phyloP scores from a whole-genome alignment of 768 basidiomycete genomes.

The Naganishia vishniacii region DNA sequence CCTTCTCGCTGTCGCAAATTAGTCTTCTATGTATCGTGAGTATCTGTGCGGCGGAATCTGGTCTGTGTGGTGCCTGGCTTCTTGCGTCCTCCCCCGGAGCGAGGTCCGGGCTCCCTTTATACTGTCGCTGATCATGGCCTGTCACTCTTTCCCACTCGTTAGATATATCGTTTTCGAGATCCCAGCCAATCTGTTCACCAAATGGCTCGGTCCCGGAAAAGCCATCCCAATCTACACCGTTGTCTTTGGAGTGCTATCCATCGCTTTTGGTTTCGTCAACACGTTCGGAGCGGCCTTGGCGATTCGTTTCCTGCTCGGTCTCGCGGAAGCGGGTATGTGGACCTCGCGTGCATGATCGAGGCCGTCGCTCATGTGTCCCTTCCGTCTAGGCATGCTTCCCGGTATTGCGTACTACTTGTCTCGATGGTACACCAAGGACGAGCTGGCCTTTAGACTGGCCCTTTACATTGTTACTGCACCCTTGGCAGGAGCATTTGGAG shows the following conservation, averaged over 20 bases:
- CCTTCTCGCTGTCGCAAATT: not conserved
- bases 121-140: too few species aligned
- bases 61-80: too few species aligned
- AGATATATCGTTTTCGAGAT: constrained; percentile 19
- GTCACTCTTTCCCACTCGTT: too few species aligned
- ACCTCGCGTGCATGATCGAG: too few species aligned
- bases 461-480: constrained; percentile 29
- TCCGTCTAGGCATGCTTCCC: constrained; percentile 1
- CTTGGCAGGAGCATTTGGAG: constrained; percentile 33
- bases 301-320: constrained; percentile 24
- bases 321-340: constrained; percentile 19
- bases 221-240: constrained; percentile 22
- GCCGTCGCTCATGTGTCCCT: not conserved
- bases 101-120: too few species aligned
- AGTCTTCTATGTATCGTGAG: constrained; percentile 9
- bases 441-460: constrained; percentile 18
- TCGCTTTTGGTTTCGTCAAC: constrained; percentile 19
- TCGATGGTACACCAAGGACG: constrained; percentile 23
- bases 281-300: constrained; percentile 8
- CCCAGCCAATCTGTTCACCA: constrained; percentile 26
- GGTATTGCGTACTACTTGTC: constrained; percentile 26
- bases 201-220: constrained; percentile 24
- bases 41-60: too few species aligned
- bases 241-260: constrained; percentile 21
- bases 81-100: too few species aligned